These are phyloP conservation scores for Aureobasidium sp. DNA, from an alignment of 2,329 filamentous ascomycete genomes.

Conservation along the genomic window DNA sequence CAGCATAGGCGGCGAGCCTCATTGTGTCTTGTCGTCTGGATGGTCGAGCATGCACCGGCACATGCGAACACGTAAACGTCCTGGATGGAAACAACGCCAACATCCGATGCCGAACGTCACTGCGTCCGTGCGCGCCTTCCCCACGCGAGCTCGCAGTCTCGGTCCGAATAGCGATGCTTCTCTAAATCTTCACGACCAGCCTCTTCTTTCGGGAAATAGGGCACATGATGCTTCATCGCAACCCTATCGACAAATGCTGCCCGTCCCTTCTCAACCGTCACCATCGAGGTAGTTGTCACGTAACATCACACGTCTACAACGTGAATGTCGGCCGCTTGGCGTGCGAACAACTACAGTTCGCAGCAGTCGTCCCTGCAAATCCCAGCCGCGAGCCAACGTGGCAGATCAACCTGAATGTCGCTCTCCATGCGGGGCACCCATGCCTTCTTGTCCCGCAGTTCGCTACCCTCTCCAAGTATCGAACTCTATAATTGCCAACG, in stretches of 20 bases:
- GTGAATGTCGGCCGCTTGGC: background rate
- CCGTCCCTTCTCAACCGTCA: background rate
- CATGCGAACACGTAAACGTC: conserved; percentile 5
- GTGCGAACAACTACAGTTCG: background rate
- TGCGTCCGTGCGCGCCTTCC: background rate
- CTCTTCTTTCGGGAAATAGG: background rate
- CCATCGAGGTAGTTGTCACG: background rate
- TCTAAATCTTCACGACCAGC: background rate
- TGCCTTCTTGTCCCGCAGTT: background rate
- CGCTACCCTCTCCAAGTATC: background rate
- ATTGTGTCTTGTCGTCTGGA: conserved; percentile 16
- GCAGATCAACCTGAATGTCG: background rate
- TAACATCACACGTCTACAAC: background rate
- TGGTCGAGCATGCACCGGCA: background rate
- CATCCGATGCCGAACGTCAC: conserved; percentile 2
- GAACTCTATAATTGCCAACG: background rate
- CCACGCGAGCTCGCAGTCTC: background rate
- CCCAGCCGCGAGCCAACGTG: background rate
- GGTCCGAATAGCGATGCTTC: background rate
- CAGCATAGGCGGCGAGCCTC: conserved; percentile 20
- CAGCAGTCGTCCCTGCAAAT: background rate
- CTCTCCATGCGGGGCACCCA: conserved; percentile 4
- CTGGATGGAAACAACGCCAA: background rate
- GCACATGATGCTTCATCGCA: background rate
- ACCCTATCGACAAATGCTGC: background rate